Base-by-base conservation (phyloP, 148 eudicot species). In the Dysphania ambrosioides region DNA sequence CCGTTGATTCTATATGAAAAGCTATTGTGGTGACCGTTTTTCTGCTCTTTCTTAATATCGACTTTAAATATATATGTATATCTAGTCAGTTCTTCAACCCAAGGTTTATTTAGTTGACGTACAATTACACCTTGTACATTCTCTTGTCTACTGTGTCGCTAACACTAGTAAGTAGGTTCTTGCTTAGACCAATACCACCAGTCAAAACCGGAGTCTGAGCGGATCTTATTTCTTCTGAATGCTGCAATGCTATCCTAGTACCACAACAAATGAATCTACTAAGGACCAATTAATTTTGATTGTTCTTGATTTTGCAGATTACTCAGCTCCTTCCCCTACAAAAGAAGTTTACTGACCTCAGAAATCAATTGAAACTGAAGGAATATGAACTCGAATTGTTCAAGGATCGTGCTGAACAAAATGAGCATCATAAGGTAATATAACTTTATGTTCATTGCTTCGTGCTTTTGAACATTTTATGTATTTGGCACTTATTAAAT, bases 341-440 rank as follows among this genome's bases (percentile, higher is more conserved):
- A 76, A 87, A 87, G 77, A 87, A 87, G 83, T 95, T 82, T 74
- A 84, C 81, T 58, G 92, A 89, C 72, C 84, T 95, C 23, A 92
- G 79, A 83, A 79, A 86, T 73, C 88, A 92, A 82, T 79, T 95
- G 81, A 96, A 87, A 73, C 82, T 95, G 72, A 89, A 92, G 84
- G 91, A 88, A 38, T 86, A 95, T 79, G 99, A 95, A 41, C 96
- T 95, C 31, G 90, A 90, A 72, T 78, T 95, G 58, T 89, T 84
- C 79, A 86, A 89, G 77, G 88, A 86, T 44, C 87, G 97, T 75
- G 96, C 91, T 75, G 89, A 90, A 77, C 99, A 92, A 81, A 92
- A 90, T 85, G 99, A 92, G 84, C 97, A 95, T 81, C 99, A 92
- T 80, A 92, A 92, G 97, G 99, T 92, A 80, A 65, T 34, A 29